phyloP scores from a whole-genome alignment of 2,329 filamentous ascomycete genomes.

The Claviceps arundinis region DNA sequence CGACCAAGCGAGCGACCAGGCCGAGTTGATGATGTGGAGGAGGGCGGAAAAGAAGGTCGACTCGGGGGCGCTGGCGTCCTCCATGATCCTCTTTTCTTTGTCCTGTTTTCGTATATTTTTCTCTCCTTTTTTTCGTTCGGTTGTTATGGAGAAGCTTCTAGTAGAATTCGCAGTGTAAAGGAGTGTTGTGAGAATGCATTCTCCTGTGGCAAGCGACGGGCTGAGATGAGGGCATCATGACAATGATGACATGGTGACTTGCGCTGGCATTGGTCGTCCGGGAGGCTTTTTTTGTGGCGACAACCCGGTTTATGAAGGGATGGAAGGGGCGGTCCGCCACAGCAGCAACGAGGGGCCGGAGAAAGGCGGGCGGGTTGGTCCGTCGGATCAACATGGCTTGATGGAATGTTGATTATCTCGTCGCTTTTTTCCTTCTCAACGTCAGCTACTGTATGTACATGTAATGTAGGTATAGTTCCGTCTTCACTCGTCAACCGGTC shows the following conservation, averaged over 20 bases:
- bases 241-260: not conserved
- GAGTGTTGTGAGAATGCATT: not conserved
- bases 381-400: not conserved
- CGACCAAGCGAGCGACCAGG: conserved; percentile 15
- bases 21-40: conserved; percentile 13
- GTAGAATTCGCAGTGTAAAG: not conserved
- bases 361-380: not conserved
- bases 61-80: conserved; percentile 9
- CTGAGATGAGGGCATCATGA: not conserved
- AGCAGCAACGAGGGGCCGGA: not conserved
- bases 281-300: not conserved
- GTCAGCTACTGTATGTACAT: no score
- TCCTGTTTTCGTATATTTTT: not conserved
- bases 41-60: conserved; percentile 13
- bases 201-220: not conserved
- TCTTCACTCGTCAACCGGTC: no score
- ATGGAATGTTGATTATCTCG: not conserved
- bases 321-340: not conserved
- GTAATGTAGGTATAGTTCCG: no score
- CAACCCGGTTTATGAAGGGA: not conserved
- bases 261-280: not conserved
- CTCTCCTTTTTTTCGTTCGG: not conserved
- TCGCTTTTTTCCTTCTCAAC: not conserved
- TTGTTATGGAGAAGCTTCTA: not conserved
- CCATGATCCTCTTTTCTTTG: conserved; percentile 3